Percentiles rank a stretch among this genome's conserved stretches.
These are phyloP conservation scores for Bruguiera sexangula DNA, from an alignment of 345 rosid species.

Conservation along the genomic window DNA sequence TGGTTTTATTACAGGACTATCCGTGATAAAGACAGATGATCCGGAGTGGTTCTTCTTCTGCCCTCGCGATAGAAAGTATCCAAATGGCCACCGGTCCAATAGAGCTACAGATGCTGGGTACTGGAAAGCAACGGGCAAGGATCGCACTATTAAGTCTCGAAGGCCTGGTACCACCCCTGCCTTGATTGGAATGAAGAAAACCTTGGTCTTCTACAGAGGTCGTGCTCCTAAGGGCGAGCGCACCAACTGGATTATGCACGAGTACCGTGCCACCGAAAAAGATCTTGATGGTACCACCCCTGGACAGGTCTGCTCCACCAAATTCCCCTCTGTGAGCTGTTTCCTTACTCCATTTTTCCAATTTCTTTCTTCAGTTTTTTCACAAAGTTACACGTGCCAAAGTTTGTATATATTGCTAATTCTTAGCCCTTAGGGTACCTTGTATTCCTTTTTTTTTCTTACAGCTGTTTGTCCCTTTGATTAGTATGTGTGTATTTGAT, in stretches of 20 bases:
- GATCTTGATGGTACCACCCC: conserved; percentile 77
- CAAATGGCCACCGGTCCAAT: conserved; percentile 87
- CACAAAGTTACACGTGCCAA: too few species aligned
- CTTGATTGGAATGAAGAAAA: conserved; percentile 84
- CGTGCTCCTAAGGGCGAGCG: conserved; percentile 90
- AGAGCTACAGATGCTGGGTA: conserved; percentile 90
- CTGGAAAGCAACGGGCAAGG: conserved; percentile 96
- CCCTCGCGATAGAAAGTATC: conserved; percentile 86
- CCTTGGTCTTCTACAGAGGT: conserved; percentile 80
- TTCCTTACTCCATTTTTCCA: too few species aligned
- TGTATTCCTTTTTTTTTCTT: background rate
- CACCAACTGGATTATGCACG: conserved; percentile 91
- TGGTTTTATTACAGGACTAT: conserved; percentile 38
- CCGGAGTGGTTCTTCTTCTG: conserved; percentile 97
- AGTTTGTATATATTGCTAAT: too few species aligned
- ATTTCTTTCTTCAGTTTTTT: too few species aligned
- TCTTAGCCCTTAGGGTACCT: too few species aligned
- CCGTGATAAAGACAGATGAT: conserved; percentile 81
- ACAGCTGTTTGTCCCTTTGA: background rate
- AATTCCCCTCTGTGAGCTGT: background rate
- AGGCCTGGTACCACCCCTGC: conserved; percentile 28
- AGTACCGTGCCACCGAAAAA: conserved; percentile 69
- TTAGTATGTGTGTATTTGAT: background rate
- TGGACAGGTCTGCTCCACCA: conserved; percentile 47
- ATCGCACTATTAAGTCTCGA: conserved; percentile 66